phyloP scores from a whole-genome alignment of 2,329 filamentous ascomycete genomes.

The Pyricularia grisea region DNA sequence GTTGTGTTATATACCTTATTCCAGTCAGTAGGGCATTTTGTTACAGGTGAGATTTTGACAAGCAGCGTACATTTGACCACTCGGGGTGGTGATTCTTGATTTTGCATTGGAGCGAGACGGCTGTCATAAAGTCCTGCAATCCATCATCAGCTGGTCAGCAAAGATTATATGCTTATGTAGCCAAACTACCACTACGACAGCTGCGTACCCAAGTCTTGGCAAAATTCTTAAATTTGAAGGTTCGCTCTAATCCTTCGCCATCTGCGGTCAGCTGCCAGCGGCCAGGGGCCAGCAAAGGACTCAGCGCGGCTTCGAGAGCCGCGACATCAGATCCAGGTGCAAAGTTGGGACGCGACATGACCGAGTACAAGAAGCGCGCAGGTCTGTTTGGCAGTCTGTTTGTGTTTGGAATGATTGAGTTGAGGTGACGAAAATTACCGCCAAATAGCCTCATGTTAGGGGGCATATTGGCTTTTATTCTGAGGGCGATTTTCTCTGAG shows the following conservation, averaged over 20 bases:
- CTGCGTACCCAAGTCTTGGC: constrained; percentile 53
- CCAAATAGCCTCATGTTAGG: background rate
- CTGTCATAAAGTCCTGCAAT: constrained; percentile 65
- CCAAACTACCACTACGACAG: background rate
- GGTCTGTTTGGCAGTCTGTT: background rate
- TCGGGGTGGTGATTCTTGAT: constrained; percentile 63
- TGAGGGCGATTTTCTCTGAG: background rate
- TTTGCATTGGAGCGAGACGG: constrained; percentile 58
- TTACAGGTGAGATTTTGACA: background rate
- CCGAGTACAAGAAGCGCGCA: background rate
- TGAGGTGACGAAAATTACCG: background rate
- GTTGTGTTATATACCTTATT: constrained; percentile 58
- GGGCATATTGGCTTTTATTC: background rate
- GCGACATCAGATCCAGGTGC: constrained; percentile 34
- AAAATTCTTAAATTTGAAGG: constrained; percentile 56
- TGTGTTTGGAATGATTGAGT: background rate
- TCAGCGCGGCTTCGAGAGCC: constrained; percentile 23
- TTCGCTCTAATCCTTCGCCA: constrained; percentile 47
- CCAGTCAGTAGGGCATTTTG: background rate
- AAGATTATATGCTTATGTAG: background rate
- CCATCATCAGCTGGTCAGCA: background rate
- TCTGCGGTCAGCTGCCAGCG: constrained; percentile 41
- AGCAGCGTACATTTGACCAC: constrained; percentile 56
- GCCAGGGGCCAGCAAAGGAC: constrained; percentile 23
- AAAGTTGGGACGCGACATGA: constrained; percentile 20